Conservation (phyloP, 805 yeast genomes). For the Sugiyamaella floridensis region DNA sequence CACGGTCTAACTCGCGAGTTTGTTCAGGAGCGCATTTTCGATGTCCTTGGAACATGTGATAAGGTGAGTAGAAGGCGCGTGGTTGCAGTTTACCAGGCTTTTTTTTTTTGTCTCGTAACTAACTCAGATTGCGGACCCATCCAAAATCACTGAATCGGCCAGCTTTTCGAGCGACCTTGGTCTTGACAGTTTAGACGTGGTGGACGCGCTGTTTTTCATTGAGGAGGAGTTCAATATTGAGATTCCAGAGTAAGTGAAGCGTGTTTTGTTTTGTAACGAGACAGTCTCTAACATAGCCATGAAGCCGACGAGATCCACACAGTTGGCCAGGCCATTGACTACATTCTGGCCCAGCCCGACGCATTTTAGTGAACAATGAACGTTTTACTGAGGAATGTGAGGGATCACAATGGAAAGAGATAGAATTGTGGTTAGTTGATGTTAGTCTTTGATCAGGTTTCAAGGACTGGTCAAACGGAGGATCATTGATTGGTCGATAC, state of each 20-base stretch:
- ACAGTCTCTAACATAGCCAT: slow-evolving; percentile 35
- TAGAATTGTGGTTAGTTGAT: too few relatives aligned
- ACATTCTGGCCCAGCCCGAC: slow-evolving; percentile 54
- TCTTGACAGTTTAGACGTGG: slow-evolving; percentile 90
- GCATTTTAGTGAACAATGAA: slow-evolving; percentile 23
- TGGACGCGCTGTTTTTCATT: slow-evolving; percentile 90
- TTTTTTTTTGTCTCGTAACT: slow-evolving; percentile 13
- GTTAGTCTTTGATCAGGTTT: too few relatives aligned
- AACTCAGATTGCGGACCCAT: slow-evolving; percentile 17
- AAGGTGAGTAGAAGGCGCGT: slow-evolving; percentile 56
- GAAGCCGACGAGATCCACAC: slow-evolving; percentile 91
- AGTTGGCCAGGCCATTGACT: slow-evolving; percentile 87
- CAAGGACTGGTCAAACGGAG: too few relatives aligned
- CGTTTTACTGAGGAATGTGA: too few relatives aligned
- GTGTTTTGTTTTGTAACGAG: neutral
- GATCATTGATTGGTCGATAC: too few relatives aligned
- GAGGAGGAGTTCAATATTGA: slow-evolving; percentile 73
- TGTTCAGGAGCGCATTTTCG: slow-evolving; percentile 72
- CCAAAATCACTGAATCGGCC: slow-evolving; percentile 31
- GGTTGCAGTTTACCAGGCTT: too few relatives aligned
- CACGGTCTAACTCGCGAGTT: slow-evolving; percentile 62
- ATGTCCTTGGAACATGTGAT: slow-evolving; percentile 61
- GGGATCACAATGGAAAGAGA: too few relatives aligned
- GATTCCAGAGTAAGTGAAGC: slow-evolving; percentile 42
- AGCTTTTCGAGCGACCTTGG: slow-evolving; percentile 50